Evolutionary conservation across 2,329 filamentous ascomycete genomes (phyloP), one percentile per base, ranked within the genome.

Genomic region (Rutstroemia sp.): DNA sequence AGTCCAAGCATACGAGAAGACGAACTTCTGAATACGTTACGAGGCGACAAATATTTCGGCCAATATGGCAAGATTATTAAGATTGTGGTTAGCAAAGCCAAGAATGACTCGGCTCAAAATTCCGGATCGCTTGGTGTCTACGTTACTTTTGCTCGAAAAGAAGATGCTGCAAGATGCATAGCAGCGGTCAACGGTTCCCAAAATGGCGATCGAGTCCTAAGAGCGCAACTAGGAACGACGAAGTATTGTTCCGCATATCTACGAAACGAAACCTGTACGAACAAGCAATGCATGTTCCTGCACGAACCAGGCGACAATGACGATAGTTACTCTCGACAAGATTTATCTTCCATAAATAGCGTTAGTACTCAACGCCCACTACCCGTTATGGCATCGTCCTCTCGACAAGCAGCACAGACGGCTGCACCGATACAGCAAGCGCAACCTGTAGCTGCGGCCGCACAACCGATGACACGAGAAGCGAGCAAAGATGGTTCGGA

Each of bases 41-140:
- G 95, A 56, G 92, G 92, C 60, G 84, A 85, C 49, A 88, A 96
- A 67, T 99, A 96, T 70, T 99, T 99, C 67, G 94, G 94, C 5
- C 94, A 99, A 72, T 99, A 99, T 70, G 94, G 94, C 65, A 94
- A 92, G 69, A 99, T 99, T 65, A 88, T 96, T 69, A 99, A 99
- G 73, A 97, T 99, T 56, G 95, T 96, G 54, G 95, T 99, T 63
- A 97, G 92, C 77, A 96, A 95, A 72, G 90, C 80, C 59, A 80
- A 82, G 67, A 81, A 81, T 30, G 80, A 92, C 61, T 78, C 79
- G 47, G 76, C 79, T 37, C 77, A 80, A 56, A 77, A 79, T 54
- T 88, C 90, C 63, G 37, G 59, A 4, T 95, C 92, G 0, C 86
- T 99, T 5, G 94, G 94, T 48, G 92, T 99, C 51, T 99, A 99